A percentile compares a stretch with the other conserved stretches of the same genome.
Evolutionary conservation across 1,284 basidiomycete species (phyloP).

Genomic region (Boletus coffeatus): DNA sequence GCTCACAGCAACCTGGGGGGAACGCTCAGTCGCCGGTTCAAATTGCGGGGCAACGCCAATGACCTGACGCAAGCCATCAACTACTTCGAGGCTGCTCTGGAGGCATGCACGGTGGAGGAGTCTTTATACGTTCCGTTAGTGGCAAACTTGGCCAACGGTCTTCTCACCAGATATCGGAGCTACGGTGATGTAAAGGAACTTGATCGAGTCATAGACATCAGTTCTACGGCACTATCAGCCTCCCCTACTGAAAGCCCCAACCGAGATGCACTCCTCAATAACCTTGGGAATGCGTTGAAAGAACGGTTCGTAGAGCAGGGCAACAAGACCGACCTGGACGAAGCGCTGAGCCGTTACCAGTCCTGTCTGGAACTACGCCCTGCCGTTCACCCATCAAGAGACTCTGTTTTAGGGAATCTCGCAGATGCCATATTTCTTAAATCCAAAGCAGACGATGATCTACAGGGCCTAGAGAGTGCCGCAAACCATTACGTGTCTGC

Average conservation of each 20-base stretch:
- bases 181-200: conserved; percentile 21
- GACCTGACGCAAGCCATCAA: conserved; percentile 20
- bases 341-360: conserved; percentile 15
- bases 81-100: conserved; percentile 13
- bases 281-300: conserved; percentile 16
- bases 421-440: conserved; percentile 12
- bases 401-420: conserved; percentile 15
- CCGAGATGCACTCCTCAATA: conserved; percentile 23
- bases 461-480: conserved; percentile 21
- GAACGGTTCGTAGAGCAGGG: conserved; percentile 17
- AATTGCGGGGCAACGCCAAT: conserved; percentile 5
- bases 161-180: conserved; percentile 17
- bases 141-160: conserved; percentile 16
- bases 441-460: conserved; percentile 17
- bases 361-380: conserved; percentile 22
- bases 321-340: conserved; percentile 18
- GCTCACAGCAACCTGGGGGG: conserved; percentile 11
- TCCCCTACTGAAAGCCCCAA: conserved; percentile 6
- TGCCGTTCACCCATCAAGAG: conserved; percentile 21
- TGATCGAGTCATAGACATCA: conserved; percentile 15
- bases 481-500: conserved; percentile 10
- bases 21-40: conserved; percentile 20
- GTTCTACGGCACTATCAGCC: conserved; percentile 10
- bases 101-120: conserved; percentile 11
- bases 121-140: conserved; percentile 15